Percentiles rank a stretch among this genome's conserved stretches.
Conservation (phyloP, 495 filamentous ascomycete genomes). For the Penicillium angulare region DNA sequence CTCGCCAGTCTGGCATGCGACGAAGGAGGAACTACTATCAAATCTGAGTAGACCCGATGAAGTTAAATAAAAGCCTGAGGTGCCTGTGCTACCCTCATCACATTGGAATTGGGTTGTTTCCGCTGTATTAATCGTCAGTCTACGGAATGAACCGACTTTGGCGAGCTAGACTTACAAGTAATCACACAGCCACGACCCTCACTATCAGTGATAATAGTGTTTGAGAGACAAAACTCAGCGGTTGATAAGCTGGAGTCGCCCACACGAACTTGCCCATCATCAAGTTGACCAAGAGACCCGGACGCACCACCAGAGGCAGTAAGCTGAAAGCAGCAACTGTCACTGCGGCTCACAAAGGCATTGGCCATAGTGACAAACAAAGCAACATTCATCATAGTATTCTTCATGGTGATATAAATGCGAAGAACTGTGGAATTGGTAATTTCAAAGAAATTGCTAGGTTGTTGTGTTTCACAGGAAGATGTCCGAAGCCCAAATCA, state of each 20-base stretch:
- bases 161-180: constrained; percentile 39
- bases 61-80: constrained; percentile 47
- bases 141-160: not conserved
- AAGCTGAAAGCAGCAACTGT: constrained; percentile 52
- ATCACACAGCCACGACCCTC: constrained; percentile 57
- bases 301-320: constrained; percentile 44
- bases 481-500: not conserved
- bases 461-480: not conserved
- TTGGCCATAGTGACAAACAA: constrained; percentile 39
- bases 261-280: constrained; percentile 55
- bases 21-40: constrained; percentile 46
- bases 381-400: constrained; percentile 30
- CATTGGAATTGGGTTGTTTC: constrained; percentile 67
- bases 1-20: constrained; percentile 53
- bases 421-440: not conserved
- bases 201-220: constrained; percentile 52
- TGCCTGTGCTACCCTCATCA: constrained; percentile 50
- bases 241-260: constrained; percentile 37
- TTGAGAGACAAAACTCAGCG: constrained; percentile 46
- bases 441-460: not conserved
- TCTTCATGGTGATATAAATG: constrained; percentile 28
- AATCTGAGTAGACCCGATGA: constrained; percentile 47
- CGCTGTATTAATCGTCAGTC: constrained; percentile 30
- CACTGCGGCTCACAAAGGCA: constrained; percentile 37
- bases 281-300: constrained; percentile 51